phyloP scores from a whole-genome alignment of 192 early-diverging fungal species.

The Chytriomyces hyalinus region DNA sequence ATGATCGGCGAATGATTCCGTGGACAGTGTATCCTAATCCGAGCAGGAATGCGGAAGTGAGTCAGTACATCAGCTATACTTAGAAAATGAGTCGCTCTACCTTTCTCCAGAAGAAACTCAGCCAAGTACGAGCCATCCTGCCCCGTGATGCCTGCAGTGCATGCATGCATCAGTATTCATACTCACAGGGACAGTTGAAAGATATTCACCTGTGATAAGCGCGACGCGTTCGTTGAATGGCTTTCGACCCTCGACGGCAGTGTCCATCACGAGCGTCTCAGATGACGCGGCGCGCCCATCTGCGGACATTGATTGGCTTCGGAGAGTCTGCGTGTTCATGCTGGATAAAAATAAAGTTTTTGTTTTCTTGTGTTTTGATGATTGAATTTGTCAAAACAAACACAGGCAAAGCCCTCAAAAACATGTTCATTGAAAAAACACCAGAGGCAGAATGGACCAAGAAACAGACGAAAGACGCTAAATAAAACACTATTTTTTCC shows the following conservation, averaged over 20 bases:
- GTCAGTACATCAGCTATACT: neutral
- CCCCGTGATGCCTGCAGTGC: slow-evolving; percentile 71
- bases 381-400: too few species aligned
- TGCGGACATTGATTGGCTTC: neutral
- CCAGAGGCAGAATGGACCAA: too few species aligned
- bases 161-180: too few species aligned
- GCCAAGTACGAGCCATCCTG: slow-evolving; percentile 82
- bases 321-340: neutral
- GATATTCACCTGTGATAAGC: slow-evolving; percentile 2
- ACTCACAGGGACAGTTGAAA: too few species aligned
- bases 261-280: neutral
- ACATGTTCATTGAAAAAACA: too few species aligned
- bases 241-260: neutral
- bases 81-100: slow-evolving; percentile 22
- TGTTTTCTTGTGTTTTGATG: neutral
- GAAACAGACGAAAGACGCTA: neutral
- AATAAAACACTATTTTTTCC: too few species aligned
- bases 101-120: slow-evolving; percentile 74
- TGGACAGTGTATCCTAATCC: slow-evolving; percentile 69
- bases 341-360: neutral
- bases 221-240: neutral
- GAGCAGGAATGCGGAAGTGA: neutral
- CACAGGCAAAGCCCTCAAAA: too few species aligned
- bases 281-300: neutral
- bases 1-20: slow-evolving; percentile 80